phyloP scores from a whole-genome alignment of 1,284 basidiomycete genomes.

The Naganishia liquefaciens region DNA sequence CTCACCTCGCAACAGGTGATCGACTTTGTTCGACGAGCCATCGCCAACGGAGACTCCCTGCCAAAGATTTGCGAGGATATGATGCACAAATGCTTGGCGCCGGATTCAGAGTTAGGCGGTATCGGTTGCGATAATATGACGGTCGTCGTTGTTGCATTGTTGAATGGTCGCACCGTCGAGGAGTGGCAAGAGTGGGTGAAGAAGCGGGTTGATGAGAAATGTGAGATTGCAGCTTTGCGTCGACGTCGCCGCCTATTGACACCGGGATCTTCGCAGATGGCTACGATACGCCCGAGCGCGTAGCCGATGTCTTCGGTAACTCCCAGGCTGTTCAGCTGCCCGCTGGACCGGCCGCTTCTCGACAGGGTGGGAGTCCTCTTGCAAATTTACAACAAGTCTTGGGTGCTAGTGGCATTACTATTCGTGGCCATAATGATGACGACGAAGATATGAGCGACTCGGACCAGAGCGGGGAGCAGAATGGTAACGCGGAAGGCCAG shows the following conservation, averaged over 20 bases:
- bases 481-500: conserved; percentile 2
- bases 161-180: conserved; percentile 81
- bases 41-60: conserved; percentile 79
- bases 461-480: conserved; percentile 26
- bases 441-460: conserved; percentile 43
- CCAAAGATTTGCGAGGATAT: conserved; percentile 82
- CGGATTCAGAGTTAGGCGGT: conserved; percentile 88
- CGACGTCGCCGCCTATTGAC: conserved; percentile 50
- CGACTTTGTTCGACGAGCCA: conserved; percentile 80
- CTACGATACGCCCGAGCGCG: conserved; percentile 58
- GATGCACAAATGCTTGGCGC: conserved; percentile 91
- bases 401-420: conserved; percentile 46
- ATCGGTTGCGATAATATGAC: conserved; percentile 99
- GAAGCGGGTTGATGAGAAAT: conserved; percentile 73
- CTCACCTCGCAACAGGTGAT: conserved; percentile 89
- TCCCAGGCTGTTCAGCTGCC: conserved; percentile 35
- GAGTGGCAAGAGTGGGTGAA: conserved; percentile 93
- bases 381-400: conserved; percentile 51
- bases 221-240: conserved; percentile 57
- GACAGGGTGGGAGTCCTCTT: conserved; percentile 47
- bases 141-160: conserved; percentile 81
- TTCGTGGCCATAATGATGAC: conserved; percentile 45
- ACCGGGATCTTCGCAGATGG: conserved; percentile 61
- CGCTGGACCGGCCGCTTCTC: conserved; percentile 41
- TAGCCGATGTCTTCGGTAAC: conserved; percentile 52